Conservation (phyloP, 805 yeast genomes). For the Suhomyces sp. region DNA sequence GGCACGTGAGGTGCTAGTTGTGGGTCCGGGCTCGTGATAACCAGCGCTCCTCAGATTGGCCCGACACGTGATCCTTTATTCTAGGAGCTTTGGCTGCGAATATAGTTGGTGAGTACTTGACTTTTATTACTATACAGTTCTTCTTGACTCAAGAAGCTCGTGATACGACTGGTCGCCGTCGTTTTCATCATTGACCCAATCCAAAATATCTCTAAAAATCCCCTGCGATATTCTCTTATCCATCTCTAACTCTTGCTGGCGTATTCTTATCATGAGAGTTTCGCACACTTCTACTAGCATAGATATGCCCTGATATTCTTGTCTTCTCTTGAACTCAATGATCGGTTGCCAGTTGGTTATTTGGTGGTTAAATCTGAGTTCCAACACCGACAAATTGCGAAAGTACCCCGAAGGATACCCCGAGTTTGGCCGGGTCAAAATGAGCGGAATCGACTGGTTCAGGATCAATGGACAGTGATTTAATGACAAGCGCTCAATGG, state of each 20-base stretch:
- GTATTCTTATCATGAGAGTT: conserved; percentile 54
- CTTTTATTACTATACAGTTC: background rate
- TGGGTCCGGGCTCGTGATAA: too few species aligned
- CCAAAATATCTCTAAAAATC: conserved; percentile 59
- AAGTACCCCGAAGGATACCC: conserved; percentile 45
- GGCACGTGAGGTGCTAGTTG: too few species aligned
- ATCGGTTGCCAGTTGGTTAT: conserved; percentile 61
- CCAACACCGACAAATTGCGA: conserved; percentile 62
- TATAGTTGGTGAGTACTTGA: too few species aligned
- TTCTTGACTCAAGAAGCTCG: conserved; percentile 6
- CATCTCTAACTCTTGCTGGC: conserved; percentile 56
- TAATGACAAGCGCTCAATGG: conserved; percentile 64
- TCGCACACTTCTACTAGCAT: conserved; percentile 81
- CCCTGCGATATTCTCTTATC: conserved; percentile 55
- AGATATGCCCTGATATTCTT: conserved; percentile 41
- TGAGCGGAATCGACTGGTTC: conserved; percentile 55
- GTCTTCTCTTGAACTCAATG: conserved; percentile 62
- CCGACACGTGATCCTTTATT: too few species aligned
- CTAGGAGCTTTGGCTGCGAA: background rate
- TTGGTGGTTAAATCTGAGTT: conserved; percentile 60
- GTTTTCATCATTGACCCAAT: conserved; percentile 55
- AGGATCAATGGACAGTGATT: conserved; percentile 67
- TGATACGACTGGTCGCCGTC: conserved; percentile 36
- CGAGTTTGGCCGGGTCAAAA: conserved; percentile 25
- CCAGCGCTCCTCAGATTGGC: too few species aligned